These are phyloP conservation scores for Gaillardinia entomophila DNA, from an alignment of 805 yeast species.

Conservation along the genomic window DNA sequence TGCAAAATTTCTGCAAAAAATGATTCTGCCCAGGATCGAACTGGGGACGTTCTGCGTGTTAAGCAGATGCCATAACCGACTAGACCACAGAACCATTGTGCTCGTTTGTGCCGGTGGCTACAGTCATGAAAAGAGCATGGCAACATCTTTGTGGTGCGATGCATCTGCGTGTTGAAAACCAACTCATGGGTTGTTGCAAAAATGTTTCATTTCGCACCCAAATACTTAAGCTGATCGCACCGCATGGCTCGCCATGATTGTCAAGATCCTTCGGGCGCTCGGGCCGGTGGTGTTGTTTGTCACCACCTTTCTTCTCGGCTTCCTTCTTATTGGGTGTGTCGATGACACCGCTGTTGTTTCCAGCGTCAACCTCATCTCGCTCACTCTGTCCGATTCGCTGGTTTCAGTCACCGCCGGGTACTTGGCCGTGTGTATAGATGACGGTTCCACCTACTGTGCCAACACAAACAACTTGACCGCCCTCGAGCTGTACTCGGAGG, in stretches of 20 bases:
- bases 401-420: constrained; percentile 55
- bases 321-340: constrained; percentile 53
- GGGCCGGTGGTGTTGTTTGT: constrained; percentile 44
- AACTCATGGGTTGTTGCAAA: too few species aligned
- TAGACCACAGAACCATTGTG: constrained; percentile 99
- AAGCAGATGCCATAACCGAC: constrained; percentile 99
- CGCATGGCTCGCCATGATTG: too few species aligned
- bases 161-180: too few species aligned
- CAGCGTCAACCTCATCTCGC: constrained; percentile 44
- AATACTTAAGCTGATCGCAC: too few species aligned
- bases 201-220: too few species aligned
- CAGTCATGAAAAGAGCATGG: too few species aligned
- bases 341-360: constrained; percentile 35
- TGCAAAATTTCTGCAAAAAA: too few species aligned
- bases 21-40: constrained; percentile 99
- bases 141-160: too few species aligned
- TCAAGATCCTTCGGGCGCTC: too few species aligned
- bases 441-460: constrained; percentile 30
- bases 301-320: constrained; percentile 45
- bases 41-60: constrained; percentile 99
- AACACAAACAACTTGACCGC: constrained; percentile 16
- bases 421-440: constrained; percentile 48
- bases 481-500: constrained; percentile 27
- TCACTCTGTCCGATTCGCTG: too few species aligned
- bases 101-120: too few species aligned